phyloP scores from a whole-genome alignment of 495 filamentous ascomycete genomes.

The Talaromyces adpressus region DNA sequence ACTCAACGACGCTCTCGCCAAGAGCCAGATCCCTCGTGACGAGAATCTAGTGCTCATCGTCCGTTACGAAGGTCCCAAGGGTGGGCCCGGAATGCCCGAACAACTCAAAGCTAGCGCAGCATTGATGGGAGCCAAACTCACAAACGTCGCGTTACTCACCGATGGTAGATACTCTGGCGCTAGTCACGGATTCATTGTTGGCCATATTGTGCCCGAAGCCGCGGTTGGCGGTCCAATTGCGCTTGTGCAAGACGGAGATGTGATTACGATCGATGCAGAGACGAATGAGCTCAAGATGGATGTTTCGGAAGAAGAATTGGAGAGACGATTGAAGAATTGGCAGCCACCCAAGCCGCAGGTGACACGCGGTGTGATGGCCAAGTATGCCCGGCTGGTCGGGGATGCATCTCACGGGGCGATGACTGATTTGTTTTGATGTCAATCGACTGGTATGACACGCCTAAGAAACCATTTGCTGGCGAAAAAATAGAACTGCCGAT shows the following conservation, averaged over 20 bases:
- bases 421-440: conserved; percentile 40
- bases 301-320: conserved; percentile 68
- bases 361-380: conserved; percentile 82
- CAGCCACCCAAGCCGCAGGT: conserved; percentile 63
- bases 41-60: conserved; percentile 91
- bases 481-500: neutral
- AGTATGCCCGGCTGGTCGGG: conserved; percentile 73
- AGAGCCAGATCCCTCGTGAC: conserved; percentile 61
- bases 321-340: conserved; percentile 62
- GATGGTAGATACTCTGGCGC: conserved; percentile 91
- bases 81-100: conserved; percentile 98
- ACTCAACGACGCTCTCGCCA: conserved; percentile 68
- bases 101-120: conserved; percentile 84
- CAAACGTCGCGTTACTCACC: conserved; percentile 85
- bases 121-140: conserved; percentile 86
- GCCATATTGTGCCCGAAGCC: conserved; percentile 91
- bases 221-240: conserved; percentile 77
- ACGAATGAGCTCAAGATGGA: conserved; percentile 70
- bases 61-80: conserved; percentile 91
- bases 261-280: conserved; percentile 80
- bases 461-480: no score
- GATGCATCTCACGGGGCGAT: conserved; percentile 67
- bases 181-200: conserved; percentile 91
- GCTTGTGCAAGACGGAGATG: conserved; percentile 71
- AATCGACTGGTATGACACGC: neutral